Percentiles rank a stretch among this genome's conserved stretches.
Conservation (phyloP, 495 filamentous ascomycete species). For the Penicillium lividum region DNA sequence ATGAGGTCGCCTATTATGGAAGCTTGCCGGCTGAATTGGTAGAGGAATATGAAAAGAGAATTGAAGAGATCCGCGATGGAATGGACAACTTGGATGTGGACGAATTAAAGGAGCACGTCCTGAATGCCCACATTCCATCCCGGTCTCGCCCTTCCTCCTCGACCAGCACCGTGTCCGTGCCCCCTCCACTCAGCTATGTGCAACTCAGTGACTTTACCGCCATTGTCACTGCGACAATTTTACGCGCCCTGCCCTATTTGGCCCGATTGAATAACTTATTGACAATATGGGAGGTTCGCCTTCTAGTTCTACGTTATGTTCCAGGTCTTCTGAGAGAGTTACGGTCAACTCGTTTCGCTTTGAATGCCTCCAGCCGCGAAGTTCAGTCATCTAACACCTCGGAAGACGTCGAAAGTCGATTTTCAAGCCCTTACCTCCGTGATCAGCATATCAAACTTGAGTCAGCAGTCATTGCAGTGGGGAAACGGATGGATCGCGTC, state of each 20-base stretch:
- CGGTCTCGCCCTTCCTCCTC: constrained; percentile 56
- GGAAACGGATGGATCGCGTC: constrained; percentile 74
- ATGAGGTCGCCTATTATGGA: constrained; percentile 60
- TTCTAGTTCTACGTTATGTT: constrained; percentile 70
- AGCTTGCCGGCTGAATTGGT: constrained; percentile 64
- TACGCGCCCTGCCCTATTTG: constrained; percentile 83
- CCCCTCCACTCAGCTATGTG: constrained; percentile 55
- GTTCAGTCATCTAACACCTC: constrained; percentile 42
- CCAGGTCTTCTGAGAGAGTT: constrained; percentile 69
- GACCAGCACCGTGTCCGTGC: constrained; percentile 54
- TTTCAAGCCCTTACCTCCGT: constrained; percentile 56
- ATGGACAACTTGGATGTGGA: constrained; percentile 83
- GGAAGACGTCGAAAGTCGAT: constrained; percentile 19
- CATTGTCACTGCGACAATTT: constrained; percentile 81
- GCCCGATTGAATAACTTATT: constrained; percentile 68
- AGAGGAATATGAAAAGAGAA: constrained; percentile 65
- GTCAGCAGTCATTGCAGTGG: constrained; percentile 67
- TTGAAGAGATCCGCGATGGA: constrained; percentile 74
- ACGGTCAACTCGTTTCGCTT: constrained; percentile 58
- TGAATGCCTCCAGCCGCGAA: constrained; percentile 63
- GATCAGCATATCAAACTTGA: constrained; percentile 64
- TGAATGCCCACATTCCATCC: constrained; percentile 70
- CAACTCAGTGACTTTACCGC: constrained; percentile 83
- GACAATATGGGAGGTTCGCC: constrained; percentile 72
- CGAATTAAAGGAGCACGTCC: constrained; percentile 85